Conservation (phyloP, 75 land plant species). For the Larix kaempferi region DNA sequence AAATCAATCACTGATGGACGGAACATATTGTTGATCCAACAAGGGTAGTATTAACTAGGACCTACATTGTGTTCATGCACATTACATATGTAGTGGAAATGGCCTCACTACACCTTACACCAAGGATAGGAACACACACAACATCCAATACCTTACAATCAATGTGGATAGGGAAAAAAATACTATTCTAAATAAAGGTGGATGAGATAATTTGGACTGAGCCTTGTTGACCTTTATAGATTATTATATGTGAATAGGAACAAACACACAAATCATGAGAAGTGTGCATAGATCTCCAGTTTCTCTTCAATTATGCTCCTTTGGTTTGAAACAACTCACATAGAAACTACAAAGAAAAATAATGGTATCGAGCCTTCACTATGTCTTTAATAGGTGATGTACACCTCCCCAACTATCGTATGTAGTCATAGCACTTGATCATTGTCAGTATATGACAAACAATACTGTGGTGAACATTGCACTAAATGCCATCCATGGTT, state of each 20-base stretch:
- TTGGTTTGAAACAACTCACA: neutral
- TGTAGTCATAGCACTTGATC: neutral
- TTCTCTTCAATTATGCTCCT: neutral
- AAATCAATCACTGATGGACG: too few species aligned
- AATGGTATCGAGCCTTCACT: neutral
- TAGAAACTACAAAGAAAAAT: neutral
- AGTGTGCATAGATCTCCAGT: neutral
- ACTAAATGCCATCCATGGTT: neutral
- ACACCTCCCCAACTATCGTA: neutral
- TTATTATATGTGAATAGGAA: neutral
- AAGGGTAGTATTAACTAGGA: too few species aligned
- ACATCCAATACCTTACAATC: too few species aligned
- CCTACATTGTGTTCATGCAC: too few species aligned
- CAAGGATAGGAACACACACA: too few species aligned
- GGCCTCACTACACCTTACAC: too few species aligned
- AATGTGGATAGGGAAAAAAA: too few species aligned
- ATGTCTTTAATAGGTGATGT: neutral
- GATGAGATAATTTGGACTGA: too few species aligned
- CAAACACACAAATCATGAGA: neutral
- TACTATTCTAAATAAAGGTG: too few species aligned
- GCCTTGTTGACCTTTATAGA: neutral
- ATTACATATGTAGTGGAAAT: too few species aligned
- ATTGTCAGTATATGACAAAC: neutral
- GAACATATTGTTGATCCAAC: too few species aligned
- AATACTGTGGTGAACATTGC: neutral